Conservation (phyloP, 1,284 basidiomycete species). For the Boletus sp. region DNA sequence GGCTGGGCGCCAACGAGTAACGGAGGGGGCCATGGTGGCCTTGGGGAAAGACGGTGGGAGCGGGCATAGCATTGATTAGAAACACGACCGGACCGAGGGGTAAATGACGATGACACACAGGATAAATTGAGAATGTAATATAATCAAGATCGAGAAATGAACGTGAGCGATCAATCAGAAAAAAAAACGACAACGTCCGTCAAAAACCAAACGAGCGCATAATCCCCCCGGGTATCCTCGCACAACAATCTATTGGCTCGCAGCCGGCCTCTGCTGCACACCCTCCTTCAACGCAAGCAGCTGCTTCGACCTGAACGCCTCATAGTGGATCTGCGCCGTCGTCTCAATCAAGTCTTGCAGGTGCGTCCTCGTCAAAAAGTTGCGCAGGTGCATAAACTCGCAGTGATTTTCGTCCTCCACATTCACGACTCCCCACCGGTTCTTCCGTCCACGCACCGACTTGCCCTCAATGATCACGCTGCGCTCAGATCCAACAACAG, state of each 20-base stretch:
- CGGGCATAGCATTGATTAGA: slow-evolving; percentile 20
- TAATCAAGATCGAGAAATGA: slow-evolving; percentile 8
- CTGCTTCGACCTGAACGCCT: slow-evolving; percentile 99
- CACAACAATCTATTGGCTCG: slow-evolving; percentile 24
- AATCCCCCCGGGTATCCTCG: slow-evolving; percentile 15
- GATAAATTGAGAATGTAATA: not conserved
- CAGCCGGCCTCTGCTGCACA: slow-evolving; percentile 54
- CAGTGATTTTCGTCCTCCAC: slow-evolving; percentile 97
- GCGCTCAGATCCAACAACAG: slow-evolving; percentile 93
- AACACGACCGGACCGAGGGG: slow-evolving; percentile 3
- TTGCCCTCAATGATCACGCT: slow-evolving; percentile 96
- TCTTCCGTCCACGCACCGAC: slow-evolving; percentile 93
- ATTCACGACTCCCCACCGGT: slow-evolving; percentile 97
- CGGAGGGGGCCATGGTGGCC: slow-evolving; percentile 21
- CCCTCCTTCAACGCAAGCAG: slow-evolving; percentile 89
- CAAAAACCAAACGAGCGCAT: slow-evolving; percentile 8
- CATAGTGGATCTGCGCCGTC: slow-evolving; percentile 98
- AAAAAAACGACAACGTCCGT: slow-evolving; percentile 6
- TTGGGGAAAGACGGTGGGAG: slow-evolving; percentile 12
- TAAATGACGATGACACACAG: slow-evolving; percentile 12
- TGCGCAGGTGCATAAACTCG: slow-evolving; percentile 96
- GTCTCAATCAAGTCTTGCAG: slow-evolving; percentile 99
- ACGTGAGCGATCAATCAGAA: slow-evolving; percentile 9
- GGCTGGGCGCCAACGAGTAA: slow-evolving; percentile 35
- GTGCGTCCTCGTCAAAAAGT: slow-evolving; percentile 96